Evolutionary conservation across 306 rosid species (phyloP), one percentile per base, ranked within the genome.

Genomic region (Comarum palustre): DNA sequence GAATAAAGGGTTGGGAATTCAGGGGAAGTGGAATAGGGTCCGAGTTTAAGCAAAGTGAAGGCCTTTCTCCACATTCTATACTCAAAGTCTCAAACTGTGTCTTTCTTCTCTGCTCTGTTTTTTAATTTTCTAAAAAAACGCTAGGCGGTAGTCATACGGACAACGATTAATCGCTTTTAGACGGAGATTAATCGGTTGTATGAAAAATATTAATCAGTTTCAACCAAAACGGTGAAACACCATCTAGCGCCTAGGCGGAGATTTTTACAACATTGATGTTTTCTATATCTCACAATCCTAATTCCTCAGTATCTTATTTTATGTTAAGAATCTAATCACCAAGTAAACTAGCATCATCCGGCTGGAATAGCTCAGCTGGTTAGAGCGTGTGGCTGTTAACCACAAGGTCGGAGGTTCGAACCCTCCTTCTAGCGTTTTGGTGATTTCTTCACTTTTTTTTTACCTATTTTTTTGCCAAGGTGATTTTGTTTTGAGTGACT

Each of bases 1-100:
- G 99, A 94, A 74, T 91, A 89, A 38, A 88, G 97, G 58, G 75
- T 71, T 6, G 97, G 91, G 9, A 68, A 66, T 75, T 85, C 91
- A 17, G 89, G 80, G 1, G 74, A 22, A 51, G 90, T 80, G 6
- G 96, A 89, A 32, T 82, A 87, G 45, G 71, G 24, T 71, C 90
- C 84, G 41, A 25, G 66, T 13, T 57, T 79, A 69, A 87, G 58
- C 63, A 76, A 82, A 62, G 59, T 25, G 46, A 70, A 51, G 47
- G 73, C 61, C 65, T 52, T 90, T 58, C 71, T 85, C 47, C 86
- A 84, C 92, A 89, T 87, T 78, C 57, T 72, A 29, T 11, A 4
- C n/a, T 72, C 24, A 76, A 75, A 66, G 55, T 34, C 24, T 77
- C 38, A 12, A 20, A 63, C 77, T 31, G 20, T 6, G 20, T 16